Conservation (phyloP, 495 filamentous ascomycete genomes). For the Talaromyces borbonicus region DNA sequence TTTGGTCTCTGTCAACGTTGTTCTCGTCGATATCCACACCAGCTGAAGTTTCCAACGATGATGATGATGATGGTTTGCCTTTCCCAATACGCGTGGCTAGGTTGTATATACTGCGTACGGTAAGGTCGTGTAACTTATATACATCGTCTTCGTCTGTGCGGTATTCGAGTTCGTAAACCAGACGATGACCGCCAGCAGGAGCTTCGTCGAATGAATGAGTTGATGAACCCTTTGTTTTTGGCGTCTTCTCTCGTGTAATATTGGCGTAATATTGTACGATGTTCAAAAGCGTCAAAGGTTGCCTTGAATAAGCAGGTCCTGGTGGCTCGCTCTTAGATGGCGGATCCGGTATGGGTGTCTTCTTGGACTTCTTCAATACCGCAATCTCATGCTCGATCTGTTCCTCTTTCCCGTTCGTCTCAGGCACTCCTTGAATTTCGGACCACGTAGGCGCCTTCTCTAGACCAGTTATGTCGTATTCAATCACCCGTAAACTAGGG, state of each 20-base stretch:
- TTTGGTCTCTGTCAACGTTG: slow-evolving; percentile 11
- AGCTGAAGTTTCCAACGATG: slow-evolving; percentile 9
- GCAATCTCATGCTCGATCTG: slow-evolving; percentile 43
- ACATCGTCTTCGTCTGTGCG: slow-evolving; percentile 63
- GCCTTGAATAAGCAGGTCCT: slow-evolving; percentile 85
- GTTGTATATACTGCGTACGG: slow-evolving; percentile 67
- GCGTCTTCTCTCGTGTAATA: slow-evolving; percentile 72
- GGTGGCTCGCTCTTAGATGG: slow-evolving; percentile 67
- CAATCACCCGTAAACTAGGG: slow-evolving; percentile 73
- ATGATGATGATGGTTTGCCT: slow-evolving; percentile 26
- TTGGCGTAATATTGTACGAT: slow-evolving; percentile 94
- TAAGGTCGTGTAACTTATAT: slow-evolving; percentile 73
- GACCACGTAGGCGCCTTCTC: slow-evolving; percentile 42
- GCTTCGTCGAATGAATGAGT: slow-evolving; percentile 15
- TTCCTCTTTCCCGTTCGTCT: slow-evolving; percentile 2
- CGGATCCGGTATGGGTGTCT: slow-evolving; percentile 55
- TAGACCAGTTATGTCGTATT: slow-evolving; percentile 87
- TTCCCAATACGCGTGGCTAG: slow-evolving; percentile 71
- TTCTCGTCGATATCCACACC: slow-evolving; percentile 14
- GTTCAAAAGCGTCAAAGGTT: slow-evolving; percentile 62
- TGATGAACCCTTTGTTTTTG: slow-evolving; percentile 7
- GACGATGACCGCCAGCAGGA: slow-evolving; percentile 26
- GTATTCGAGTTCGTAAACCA: slow-evolving; percentile 84
- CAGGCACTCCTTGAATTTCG: slow-evolving; percentile 12
- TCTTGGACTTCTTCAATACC: slow-evolving; percentile 43